Base-by-base conservation (phyloP, 176 grass and related monocot species). In the Thalia dealbata region DNA sequence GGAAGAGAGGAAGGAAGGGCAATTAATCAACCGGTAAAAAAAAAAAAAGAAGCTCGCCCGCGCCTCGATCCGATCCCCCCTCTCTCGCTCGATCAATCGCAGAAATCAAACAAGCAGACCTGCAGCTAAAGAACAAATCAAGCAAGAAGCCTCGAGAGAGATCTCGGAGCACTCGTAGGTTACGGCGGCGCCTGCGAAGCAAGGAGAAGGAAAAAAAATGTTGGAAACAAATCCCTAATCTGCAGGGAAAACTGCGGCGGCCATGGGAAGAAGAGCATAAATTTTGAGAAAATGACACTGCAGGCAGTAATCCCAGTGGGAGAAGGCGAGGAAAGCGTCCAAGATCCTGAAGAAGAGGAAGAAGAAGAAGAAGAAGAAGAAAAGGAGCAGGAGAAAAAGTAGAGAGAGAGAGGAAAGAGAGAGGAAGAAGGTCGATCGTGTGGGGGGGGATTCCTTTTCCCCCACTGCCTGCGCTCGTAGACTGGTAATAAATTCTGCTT, bases 371-470 rank as follows among this genome's bases (percentile, higher is more conserved):
- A 69, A 69, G 76, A 72, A 26, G 62, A 24, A 16, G 13, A 70
- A 12, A 10, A 18, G 28, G 13, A 45, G n/a, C n/a, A 38, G 58
- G 43, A 78, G n/a, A 18, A 26, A 44, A 48, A 50, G 18, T 64
- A 61, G 22, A 52, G 77, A 82, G 29, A 78, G 77, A 81, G 67
- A 73, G 84, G 72, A 79, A 79, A 79, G 81, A 76, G 76, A 76
- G 78, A 60, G 0, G 45, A 23, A 43, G n/a, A 5, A 1, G 35
- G 46, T 21, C 45, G 58, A 72, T 84, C 86, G 88, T 91, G 92
- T 79, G 79, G 75, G 73, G 79, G 75, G 73, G 81, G 81, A 96
- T 91, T 84, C 88, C 84, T 91, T 88, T 85, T 14, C 84, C 83
- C 83, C 81, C 83, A 89, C 80, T 79, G 73, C 83, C 81, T 63